Evolutionary conservation across 2,329 filamentous ascomycete species (phyloP).

Genomic region (Aspergillus transmontanensis): DNA sequence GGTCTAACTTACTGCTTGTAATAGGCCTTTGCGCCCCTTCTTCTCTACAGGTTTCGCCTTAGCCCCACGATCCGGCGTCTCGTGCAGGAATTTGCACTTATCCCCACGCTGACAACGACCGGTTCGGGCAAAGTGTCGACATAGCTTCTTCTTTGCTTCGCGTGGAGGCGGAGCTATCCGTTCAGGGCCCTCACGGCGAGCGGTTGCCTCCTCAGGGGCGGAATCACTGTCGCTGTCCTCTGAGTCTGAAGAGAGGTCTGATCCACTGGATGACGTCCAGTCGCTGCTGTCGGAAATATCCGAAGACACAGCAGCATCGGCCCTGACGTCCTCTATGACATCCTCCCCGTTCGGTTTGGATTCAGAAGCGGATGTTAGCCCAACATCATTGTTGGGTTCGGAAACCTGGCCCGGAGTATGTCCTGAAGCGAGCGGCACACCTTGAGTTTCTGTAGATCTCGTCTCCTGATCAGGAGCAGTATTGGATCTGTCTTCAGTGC

Average conservation of each 20-base stretch:
- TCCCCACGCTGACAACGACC: slow-evolving; percentile 47
- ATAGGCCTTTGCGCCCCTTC: slow-evolving; percentile 44
- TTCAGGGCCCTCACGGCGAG: slow-evolving; percentile 44
- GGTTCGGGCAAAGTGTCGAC: slow-evolving; percentile 44
- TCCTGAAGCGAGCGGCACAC: neutral
- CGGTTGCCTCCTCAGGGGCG: slow-evolving; percentile 46
- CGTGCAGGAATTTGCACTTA: slow-evolving; percentile 47
- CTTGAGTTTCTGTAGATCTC: neutral
- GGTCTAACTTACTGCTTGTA: slow-evolving; percentile 42
- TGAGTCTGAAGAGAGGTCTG: slow-evolving; percentile 28
- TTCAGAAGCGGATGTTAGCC: neutral
- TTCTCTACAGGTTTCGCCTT: slow-evolving; percentile 32
- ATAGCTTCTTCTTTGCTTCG: slow-evolving; percentile 36
- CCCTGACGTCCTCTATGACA: slow-evolving; percentile 1
- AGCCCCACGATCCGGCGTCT: slow-evolving; percentile 31
- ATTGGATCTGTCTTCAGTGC: neutral
- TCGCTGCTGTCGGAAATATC: slow-evolving; percentile 33
- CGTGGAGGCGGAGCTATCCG: slow-evolving; percentile 42
- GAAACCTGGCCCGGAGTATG: neutral
- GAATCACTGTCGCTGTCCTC: slow-evolving; percentile 35
- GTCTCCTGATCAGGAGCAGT: neutral
- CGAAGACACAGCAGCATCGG: slow-evolving; percentile 16
- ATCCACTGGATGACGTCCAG: slow-evolving; percentile 44
- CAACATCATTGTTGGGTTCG: neutral
- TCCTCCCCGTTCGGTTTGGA: slow-evolving; percentile 3